A percentile compares a stretch with the other conserved stretches of the same genome.
Evolutionary conservation across 2,329 filamentous ascomycete genomes (phyloP).

Genomic region (Scleromitrula shiraiana): DNA sequence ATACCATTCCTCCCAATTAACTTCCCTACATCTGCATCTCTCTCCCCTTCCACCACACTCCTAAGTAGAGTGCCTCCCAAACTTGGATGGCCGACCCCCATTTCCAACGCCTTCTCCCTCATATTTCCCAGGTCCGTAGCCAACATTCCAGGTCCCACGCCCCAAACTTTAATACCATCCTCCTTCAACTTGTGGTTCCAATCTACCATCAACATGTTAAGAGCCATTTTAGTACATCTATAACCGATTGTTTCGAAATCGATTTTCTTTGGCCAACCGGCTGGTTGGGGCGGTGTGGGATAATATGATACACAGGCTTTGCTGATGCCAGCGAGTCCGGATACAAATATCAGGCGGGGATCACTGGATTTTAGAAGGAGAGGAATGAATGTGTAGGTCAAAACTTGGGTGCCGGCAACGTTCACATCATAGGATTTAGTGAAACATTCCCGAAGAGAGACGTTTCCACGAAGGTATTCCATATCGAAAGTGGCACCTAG

Average conservation of each 20-base stretch:
- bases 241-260: conserved; percentile 30
- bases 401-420: conserved; percentile 24
- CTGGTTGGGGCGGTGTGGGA: conserved; percentile 16
- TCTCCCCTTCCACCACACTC: conserved; percentile 13
- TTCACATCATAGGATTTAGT: conserved; percentile 28
- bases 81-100: conserved; percentile 16
- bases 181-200: conserved; percentile 36
- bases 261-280: conserved; percentile 36
- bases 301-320: conserved; percentile 21
- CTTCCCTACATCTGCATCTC: conserved; percentile 13
- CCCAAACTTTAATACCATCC: conserved; percentile 44
- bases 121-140: conserved; percentile 37
- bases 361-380: conserved; percentile 35
- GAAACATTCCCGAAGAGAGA: conserved; percentile 25
- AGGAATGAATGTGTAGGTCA: conserved; percentile 30
- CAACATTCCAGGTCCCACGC: conserved; percentile 40
- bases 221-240: conserved; percentile 35
- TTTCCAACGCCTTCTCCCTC: conserved; percentile 8
- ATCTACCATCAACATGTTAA: conserved; percentile 44
- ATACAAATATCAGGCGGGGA: conserved; percentile 40
- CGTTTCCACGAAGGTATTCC: conserved; percentile 22
- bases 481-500: conserved; percentile 26
- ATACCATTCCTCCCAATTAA: conserved; percentile 15
- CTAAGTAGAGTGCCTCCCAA: conserved; percentile 29
- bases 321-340: conserved; percentile 33